Evolutionary conservation across 2,329 filamentous ascomycete genomes (phyloP).

Genomic region (Stachybotrys chartarum): DNA sequence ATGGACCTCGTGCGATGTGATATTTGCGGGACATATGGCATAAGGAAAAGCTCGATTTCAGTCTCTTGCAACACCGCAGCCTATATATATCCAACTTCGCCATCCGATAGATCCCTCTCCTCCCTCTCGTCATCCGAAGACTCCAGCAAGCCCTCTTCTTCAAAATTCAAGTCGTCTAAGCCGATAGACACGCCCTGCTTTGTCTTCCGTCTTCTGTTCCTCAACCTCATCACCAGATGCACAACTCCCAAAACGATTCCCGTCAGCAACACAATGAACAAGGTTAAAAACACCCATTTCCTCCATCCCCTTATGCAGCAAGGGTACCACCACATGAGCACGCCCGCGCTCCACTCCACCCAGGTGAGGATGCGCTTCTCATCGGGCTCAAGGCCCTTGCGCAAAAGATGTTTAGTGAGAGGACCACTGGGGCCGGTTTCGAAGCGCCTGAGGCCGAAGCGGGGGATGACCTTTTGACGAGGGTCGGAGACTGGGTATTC

Average conservation of each 20-base stretch:
- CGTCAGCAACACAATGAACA: slow-evolving; percentile 7
- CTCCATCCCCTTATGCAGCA: slow-evolving; percentile 27
- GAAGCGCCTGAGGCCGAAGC: slow-evolving; percentile 24
- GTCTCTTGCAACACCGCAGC: too few species aligned
- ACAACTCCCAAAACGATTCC: slow-evolving; percentile 6
- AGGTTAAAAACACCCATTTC: slow-evolving; percentile 15
- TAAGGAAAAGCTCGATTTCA: too few species aligned
- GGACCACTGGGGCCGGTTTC: slow-evolving; percentile 24
- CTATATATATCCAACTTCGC: not conserved
- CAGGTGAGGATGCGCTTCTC: slow-evolving; percentile 12
- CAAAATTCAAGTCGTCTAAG: slow-evolving; percentile 27
- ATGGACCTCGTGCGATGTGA: too few species aligned
- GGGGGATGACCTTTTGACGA: slow-evolving; percentile 19
- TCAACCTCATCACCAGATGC: slow-evolving; percentile 5
- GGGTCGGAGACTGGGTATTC: slow-evolving; percentile 21
- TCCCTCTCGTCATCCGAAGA: slow-evolving; percentile 7
- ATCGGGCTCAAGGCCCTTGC: slow-evolving; percentile 23
- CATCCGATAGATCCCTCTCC: not conserved
- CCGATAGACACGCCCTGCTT: slow-evolving; percentile 12
- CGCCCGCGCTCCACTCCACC: slow-evolving; percentile 17
- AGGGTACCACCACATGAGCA: slow-evolving; percentile 23
- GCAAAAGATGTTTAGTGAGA: slow-evolving; percentile 21
- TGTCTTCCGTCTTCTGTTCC: slow-evolving; percentile 7
- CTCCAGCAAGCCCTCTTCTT: slow-evolving; percentile 11
- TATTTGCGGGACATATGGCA: too few species aligned